Conservation (phyloP, 2,329 filamentous ascomycete species). For the Arthrobotrys sinensis region DNA sequence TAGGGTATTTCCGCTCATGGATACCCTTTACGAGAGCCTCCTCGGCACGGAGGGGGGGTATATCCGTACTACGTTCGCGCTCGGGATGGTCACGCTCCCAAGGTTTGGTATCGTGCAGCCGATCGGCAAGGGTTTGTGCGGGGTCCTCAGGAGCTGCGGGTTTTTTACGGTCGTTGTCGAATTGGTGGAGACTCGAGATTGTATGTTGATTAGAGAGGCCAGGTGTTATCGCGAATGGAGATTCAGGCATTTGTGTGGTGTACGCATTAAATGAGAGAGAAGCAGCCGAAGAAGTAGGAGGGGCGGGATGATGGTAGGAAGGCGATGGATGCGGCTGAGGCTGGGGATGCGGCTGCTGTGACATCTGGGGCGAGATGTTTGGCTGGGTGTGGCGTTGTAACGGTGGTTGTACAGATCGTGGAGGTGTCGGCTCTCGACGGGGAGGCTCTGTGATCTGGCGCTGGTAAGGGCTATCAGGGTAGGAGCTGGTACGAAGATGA, state of each 20-base stretch:
- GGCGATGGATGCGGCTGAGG: constrained; percentile 59
- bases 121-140: constrained; percentile 69
- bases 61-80: constrained; percentile 57
- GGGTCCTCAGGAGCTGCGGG: constrained; percentile 69
- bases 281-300: constrained; percentile 61
- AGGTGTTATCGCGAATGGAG: constrained; percentile 63
- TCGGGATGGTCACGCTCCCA: constrained; percentile 52
- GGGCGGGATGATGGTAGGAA: constrained; percentile 62
- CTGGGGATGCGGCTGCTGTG: constrained; percentile 33
- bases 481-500: constrained; percentile 51
- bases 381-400: constrained; percentile 27
- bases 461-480: constrained; percentile 52
- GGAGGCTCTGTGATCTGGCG: constrained; percentile 48
- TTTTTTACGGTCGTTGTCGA: constrained; percentile 66
- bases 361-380: constrained; percentile 45
- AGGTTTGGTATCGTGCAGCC: constrained; percentile 31
- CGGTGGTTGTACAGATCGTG: constrained; percentile 30
- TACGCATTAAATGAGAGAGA: constrained; percentile 63
- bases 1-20: constrained; percentile 53
- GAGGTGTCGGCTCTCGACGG: constrained; percentile 49
- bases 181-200: constrained; percentile 66
- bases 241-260: constrained; percentile 64
- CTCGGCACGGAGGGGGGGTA: constrained; percentile 61
- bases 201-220: constrained; percentile 66
- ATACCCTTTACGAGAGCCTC: constrained; percentile 55